Conservation (phyloP, 2,329 filamentous ascomycete genomes). For the Hawksworthiomyces lignivorus region DNA sequence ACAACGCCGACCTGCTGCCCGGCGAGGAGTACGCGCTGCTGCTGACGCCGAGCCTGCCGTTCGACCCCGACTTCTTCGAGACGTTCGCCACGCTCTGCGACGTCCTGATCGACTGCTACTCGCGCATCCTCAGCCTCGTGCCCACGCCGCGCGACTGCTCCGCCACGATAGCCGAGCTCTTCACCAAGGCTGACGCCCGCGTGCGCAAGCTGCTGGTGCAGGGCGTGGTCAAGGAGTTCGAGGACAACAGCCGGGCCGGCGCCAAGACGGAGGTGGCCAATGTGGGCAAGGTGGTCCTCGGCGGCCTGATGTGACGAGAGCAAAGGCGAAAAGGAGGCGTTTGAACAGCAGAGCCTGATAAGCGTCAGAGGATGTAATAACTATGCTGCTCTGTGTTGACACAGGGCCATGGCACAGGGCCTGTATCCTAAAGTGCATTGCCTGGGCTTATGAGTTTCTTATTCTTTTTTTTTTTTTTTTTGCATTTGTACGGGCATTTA, state of each 20-base stretch:
- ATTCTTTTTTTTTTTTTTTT: no score
- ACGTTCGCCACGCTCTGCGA: slow-evolving; percentile 95
- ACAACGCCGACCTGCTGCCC: slow-evolving; percentile 59
- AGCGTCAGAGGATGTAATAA: no score
- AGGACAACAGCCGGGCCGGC: slow-evolving; percentile 70
- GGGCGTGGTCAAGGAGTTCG: slow-evolving; percentile 84
- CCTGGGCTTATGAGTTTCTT: no score
- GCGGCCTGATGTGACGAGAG: slow-evolving; percentile 61
- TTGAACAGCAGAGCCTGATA: no score
- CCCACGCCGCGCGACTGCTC: slow-evolving; percentile 67
- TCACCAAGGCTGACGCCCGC: slow-evolving; percentile 79
- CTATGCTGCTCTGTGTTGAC: no score
- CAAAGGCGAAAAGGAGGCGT: no score
- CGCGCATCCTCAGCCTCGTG: slow-evolving; percentile 66
- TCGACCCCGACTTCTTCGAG: slow-evolving; percentile 95
- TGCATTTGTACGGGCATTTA: no score
- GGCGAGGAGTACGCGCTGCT: slow-evolving; percentile 86
- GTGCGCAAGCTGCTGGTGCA: slow-evolving; percentile 85
- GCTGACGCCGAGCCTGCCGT: slow-evolving; percentile 84
- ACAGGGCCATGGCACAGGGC: no score
- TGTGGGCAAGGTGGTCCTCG: slow-evolving; percentile 81
- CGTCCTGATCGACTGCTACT: slow-evolving; percentile 87
- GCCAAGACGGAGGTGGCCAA: slow-evolving; percentile 74
- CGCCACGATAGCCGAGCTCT: slow-evolving; percentile 68
- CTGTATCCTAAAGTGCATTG: no score